Conservation (phyloP, 495 filamentous ascomycete species). For the Penicillium pulvis region DNA sequence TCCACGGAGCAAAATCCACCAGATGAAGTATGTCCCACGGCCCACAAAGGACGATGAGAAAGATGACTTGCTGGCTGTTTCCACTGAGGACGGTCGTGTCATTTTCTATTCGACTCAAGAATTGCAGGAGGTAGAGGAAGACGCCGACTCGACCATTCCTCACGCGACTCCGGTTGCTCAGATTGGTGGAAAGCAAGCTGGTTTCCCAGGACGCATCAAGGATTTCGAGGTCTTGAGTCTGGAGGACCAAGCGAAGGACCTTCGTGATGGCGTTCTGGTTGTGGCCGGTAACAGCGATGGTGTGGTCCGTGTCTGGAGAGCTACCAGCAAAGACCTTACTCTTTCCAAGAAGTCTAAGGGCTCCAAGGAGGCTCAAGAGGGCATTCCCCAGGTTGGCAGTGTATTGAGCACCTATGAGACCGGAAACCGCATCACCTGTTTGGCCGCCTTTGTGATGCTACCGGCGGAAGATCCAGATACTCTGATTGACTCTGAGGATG, state of each 20-base stretch:
- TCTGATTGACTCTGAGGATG: conserved; percentile 38
- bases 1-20: conserved; percentile 76
- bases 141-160: conserved; percentile 42
- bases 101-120: conserved; percentile 76
- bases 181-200: conserved; percentile 71
- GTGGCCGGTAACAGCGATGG: conserved; percentile 84
- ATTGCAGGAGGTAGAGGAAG: conserved; percentile 33
- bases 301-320: conserved; percentile 70
- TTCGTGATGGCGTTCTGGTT: conserved; percentile 53
- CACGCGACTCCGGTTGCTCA: conserved; percentile 66
- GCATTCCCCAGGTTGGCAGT: conserved; percentile 59
- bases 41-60: conserved; percentile 41
- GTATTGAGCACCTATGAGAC: conserved; percentile 82
- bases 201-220: conserved; percentile 74
- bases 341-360: conserved; percentile 23
- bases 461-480: conserved; percentile 40
- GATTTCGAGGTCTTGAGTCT: conserved; percentile 72
- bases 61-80: conserved; percentile 65
- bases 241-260: conserved; percentile 34
- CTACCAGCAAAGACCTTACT: conserved; percentile 42
- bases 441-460: conserved; percentile 82
- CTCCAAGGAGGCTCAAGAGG: conserved; percentile 36
- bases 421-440: conserved; percentile 84
- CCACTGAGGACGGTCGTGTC: conserved; percentile 91
- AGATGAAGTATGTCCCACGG: conserved; percentile 69